Percentiles rank a stretch among this genome's conserved stretches.
Conservation (phyloP, 306 rosid genomes). For the Medicago ruthenica region DNA sequence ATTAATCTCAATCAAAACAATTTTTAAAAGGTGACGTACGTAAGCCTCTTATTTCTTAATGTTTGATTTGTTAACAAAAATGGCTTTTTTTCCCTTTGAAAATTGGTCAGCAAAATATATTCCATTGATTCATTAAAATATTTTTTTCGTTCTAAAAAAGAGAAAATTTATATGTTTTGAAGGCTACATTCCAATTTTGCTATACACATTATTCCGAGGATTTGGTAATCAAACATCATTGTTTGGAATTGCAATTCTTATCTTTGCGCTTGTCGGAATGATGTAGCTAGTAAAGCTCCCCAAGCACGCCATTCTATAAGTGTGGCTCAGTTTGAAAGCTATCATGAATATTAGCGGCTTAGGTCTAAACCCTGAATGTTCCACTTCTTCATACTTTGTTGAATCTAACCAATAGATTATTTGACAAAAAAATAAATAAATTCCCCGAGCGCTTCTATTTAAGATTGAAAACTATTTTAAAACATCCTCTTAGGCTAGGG, state of each 20-base stretch:
- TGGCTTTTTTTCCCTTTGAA: no score
- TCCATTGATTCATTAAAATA: no score
- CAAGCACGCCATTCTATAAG: no score
- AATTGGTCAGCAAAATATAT: no score
- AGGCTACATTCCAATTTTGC: conserved; percentile 30
- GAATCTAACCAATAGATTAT: no score
- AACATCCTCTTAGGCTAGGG: background rate
- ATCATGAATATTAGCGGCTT: no score
- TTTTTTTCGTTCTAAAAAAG: no score
- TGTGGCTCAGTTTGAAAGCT: no score
- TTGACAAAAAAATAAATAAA: no score
- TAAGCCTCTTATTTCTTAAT: background rate
- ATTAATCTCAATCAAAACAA: conserved; percentile 33
- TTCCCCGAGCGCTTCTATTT: background rate
- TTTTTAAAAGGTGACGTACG: background rate
- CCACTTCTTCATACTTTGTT: no score
- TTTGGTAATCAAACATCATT: conserved; percentile 19
- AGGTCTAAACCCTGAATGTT: no score
- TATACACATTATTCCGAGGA: background rate
- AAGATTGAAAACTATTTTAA: background rate
- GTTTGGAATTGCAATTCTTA: background rate
- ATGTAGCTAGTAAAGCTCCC: background rate
- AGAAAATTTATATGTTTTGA: conserved; percentile 8
- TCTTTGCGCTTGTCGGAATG: background rate
- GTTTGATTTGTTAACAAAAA: conserved; percentile 27